Evolutionary conservation across 1,284 basidiomycete species (phyloP), one percentile per base, ranked within the genome.

Genomic region (Leccinum subatratum): DNA sequence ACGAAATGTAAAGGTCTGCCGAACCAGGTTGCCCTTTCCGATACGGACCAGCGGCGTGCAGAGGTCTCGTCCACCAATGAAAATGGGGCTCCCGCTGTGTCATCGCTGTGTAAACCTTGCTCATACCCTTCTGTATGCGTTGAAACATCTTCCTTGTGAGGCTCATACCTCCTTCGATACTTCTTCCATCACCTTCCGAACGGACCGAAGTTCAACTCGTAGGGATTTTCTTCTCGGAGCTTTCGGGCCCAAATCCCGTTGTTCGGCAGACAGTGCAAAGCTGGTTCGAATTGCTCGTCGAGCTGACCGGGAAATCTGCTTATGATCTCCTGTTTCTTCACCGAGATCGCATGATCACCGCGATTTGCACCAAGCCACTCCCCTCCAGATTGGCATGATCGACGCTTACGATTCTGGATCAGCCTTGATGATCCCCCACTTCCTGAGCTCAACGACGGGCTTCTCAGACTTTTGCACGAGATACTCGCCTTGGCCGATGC

Each of bases 341-440:
- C 71, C 91, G 94, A 62, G 92, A 95, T 67, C 90, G 95, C 18
- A 88, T 98, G 75, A 82, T 98, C 62, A 86, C 87, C 22, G 90
- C 92, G 1, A 96, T 99, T 72, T 99, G 94, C 80, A 93, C 92
- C 28, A 99, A 99, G 77, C 97, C 97, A 20, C 84, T 99, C 86
- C 92, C 16, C 94, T 96, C 77, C 97, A 99, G 78, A 98, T 99
- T 66, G 97, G 96, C 42, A 95, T 98, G 85, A 96, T 99, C 66
- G 97, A 99, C 75, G 95, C 95, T 9, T 99, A 68, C 93, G 96
- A 20, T 99, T 96, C 77, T 93, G 94, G 74, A 85, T 96, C 67
- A 90, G 87, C 71, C 81, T 93, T 30, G 28, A 30, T 39, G 86
- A 91, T 51, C 94, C 95, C 12, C 92, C 93, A 1, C 84, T 98